These are phyloP conservation scores for Penicillium macrosclerotiorum DNA, from an alignment of 495 filamentous ascomycete species.

Conservation along the genomic window DNA sequence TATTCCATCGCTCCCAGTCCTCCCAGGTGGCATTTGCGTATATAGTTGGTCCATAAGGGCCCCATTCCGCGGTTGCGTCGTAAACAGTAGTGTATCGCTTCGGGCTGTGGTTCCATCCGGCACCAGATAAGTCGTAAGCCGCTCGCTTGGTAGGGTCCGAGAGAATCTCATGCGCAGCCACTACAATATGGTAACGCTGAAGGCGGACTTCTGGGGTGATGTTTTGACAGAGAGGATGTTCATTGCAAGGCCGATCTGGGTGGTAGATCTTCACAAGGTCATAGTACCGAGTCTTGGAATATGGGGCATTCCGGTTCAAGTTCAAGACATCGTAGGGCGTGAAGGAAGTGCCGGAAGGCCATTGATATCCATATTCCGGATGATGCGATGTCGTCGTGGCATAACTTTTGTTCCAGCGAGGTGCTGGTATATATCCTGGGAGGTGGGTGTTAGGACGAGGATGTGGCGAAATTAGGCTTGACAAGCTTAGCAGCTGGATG, in stretches of 20 bases:
- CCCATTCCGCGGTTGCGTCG: slow-evolving; percentile 19
- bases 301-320: slow-evolving; percentile 58
- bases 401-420: slow-evolving; percentile 22
- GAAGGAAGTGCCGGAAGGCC: slow-evolving; percentile 36
- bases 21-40: slow-evolving; percentile 93
- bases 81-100: slow-evolving; percentile 11
- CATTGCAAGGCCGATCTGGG: slow-evolving; percentile 66
- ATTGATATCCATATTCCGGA: slow-evolving; percentile 29
- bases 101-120: slow-evolving; percentile 67
- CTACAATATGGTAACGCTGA: slow-evolving; percentile 83
- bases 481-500: slow-evolving; percentile 28
- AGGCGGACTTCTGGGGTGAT: slow-evolving; percentile 57
- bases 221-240: slow-evolving; percentile 47
- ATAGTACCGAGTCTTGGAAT: slow-evolving; percentile 81
- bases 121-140: slow-evolving; percentile 78
- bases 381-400: slow-evolving; percentile 28
- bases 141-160: slow-evolving; percentile 73
- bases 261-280: slow-evolving; percentile 95
- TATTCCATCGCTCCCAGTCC: slow-evolving; percentile 92
- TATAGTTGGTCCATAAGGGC: slow-evolving; percentile 44
- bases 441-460: background rate
- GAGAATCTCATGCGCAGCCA: slow-evolving; percentile 87
- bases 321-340: slow-evolving; percentile 92
- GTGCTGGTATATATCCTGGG: background rate
- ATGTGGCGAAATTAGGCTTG: slow-evolving; percentile 18